phyloP scores from a whole-genome alignment of 1,284 basidiomycete species.

The Ceratobasidium sp. region DNA sequence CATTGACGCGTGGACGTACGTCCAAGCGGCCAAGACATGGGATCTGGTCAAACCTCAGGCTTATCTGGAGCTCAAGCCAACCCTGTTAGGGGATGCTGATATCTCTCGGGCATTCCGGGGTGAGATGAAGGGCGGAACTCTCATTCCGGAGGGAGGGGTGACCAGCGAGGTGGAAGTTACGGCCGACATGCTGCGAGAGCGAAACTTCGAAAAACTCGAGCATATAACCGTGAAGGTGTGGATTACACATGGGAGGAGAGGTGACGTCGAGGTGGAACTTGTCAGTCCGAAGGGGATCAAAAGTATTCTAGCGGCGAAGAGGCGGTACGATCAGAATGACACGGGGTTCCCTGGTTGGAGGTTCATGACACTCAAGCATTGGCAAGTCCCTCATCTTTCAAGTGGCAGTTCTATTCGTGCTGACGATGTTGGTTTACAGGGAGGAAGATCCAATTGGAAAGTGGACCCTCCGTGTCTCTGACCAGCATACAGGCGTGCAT shows the following conservation, averaged over 20 bases:
- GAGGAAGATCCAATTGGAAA: conserved; percentile 91
- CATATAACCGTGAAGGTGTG: conserved; percentile 95
- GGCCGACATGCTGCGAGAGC: conserved; percentile 73
- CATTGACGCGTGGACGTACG: conserved; percentile 86
- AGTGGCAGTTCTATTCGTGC: not conserved
- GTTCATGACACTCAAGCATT: conserved; percentile 99
- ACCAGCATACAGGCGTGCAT: conserved; percentile 72
- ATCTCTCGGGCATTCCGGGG: conserved; percentile 60
- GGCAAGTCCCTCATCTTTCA: conserved; percentile 69
- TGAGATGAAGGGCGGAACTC: conserved; percentile 72
- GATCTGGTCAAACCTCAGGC: conserved; percentile 93
- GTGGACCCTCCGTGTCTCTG: conserved; percentile 91
- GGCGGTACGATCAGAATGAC: conserved; percentile 76
- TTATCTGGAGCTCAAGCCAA: conserved; percentile 82
- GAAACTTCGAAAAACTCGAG: conserved; percentile 91
- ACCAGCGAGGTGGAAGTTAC: conserved; percentile 79
- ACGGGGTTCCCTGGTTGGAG: conserved; percentile 93
- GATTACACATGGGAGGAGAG: conserved; percentile 88
- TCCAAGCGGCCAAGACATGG: conserved; percentile 88
- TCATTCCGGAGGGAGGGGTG: conserved; percentile 78
- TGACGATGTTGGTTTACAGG: conserved; percentile 64
- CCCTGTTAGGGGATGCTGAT: conserved; percentile 76
- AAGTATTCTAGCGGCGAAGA: conserved; percentile 84
- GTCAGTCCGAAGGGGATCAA: conserved; percentile 88
- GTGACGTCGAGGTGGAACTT: conserved; percentile 94